Percentiles rank a stretch among this genome's conserved stretches.
These are phyloP conservation scores for Medakamo hakoo DNA, from an alignment of 139 green algal species.

Conservation along the genomic window DNA sequence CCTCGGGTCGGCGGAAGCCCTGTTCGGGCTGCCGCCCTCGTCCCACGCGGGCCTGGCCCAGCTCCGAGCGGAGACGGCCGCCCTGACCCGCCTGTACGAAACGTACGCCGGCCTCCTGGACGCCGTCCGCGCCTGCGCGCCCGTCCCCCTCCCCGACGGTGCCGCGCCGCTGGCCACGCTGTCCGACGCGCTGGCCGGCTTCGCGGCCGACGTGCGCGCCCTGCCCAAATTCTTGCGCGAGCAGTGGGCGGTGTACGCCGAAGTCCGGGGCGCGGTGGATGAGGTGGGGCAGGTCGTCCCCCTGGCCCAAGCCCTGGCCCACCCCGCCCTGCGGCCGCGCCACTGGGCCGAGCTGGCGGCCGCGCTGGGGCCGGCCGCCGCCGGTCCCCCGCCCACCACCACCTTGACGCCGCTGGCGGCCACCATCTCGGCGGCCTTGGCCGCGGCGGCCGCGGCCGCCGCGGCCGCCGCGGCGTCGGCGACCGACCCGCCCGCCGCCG, in stretches of 20 bases:
- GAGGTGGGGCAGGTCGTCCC: not conserved
- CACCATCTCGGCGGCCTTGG: too few relatives aligned
- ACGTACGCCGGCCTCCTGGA: too few relatives aligned
- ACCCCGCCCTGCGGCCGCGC: too few relatives aligned
- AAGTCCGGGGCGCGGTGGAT: not conserved
- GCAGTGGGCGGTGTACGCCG: not conserved
- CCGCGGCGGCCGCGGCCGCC: too few relatives aligned
- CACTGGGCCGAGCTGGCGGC: too few relatives aligned
- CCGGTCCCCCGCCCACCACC: too few relatives aligned
- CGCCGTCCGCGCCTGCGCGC: too few relatives aligned
- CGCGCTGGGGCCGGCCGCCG: too few relatives aligned
- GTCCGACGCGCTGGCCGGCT: not conserved
- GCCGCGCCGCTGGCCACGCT: not conserved
- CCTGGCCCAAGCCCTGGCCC: not conserved
- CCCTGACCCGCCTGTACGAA: conserved; percentile 67
- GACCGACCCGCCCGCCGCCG: too few relatives aligned
- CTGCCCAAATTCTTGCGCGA: not conserved
- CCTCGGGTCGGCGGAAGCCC: conserved; percentile 69
- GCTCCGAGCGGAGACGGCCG: conserved; percentile 67
- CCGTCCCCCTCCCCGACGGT: too few relatives aligned
- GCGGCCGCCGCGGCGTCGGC: too few relatives aligned
- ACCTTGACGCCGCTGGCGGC: too few relatives aligned
- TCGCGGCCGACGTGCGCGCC: not conserved
- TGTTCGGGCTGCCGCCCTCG: conserved; percentile 81
- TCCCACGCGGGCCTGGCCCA: conserved; percentile 74